A percentile compares a stretch with the other conserved stretches of the same genome.
phyloP scores from a whole-genome alignment of 441 rosid genomes.

The Hypseocharis bilobata region DNA sequence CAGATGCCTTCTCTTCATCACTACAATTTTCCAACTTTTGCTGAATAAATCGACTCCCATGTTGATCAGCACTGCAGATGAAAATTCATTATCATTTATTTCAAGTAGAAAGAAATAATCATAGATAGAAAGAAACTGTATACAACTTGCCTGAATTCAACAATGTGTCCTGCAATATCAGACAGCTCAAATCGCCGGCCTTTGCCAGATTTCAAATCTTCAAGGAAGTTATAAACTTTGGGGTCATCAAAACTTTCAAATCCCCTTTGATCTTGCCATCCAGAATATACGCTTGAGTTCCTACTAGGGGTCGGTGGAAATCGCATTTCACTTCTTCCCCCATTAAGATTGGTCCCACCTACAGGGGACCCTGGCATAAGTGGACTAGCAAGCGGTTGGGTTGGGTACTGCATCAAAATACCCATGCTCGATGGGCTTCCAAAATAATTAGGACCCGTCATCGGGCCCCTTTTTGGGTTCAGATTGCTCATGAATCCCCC shows the following conservation, averaged over 20 bases:
- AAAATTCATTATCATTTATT: slow-evolving; percentile 20
- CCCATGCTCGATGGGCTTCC: slow-evolving; percentile 38
- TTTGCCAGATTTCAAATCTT: slow-evolving; percentile 60
- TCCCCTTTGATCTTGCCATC: slow-evolving; percentile 44
- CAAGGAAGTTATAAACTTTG: slow-evolving; percentile 46
- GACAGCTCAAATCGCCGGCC: slow-evolving; percentile 58
- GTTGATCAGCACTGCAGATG: slow-evolving; percentile 59
- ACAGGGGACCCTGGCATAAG: slow-evolving; percentile 37
- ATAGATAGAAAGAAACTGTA: slow-evolving; percentile 8
- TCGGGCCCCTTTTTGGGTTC: slow-evolving; percentile 28
- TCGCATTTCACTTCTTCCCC: slow-evolving; percentile 30
- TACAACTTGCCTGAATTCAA: slow-evolving; percentile 53
- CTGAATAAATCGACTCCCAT: slow-evolving; percentile 75
- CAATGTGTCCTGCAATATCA: slow-evolving; percentile 57
- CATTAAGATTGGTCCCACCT: slow-evolving; percentile 20
- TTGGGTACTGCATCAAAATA: slow-evolving; percentile 38
- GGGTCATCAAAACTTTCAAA: slow-evolving; percentile 33
- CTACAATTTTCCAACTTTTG: slow-evolving; percentile 56
- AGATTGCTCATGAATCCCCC: slow-evolving; percentile 28
- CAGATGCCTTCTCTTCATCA: slow-evolving; percentile 48
- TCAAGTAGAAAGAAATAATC: slow-evolving; percentile 9
- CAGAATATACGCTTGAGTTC: slow-evolving; percentile 34
- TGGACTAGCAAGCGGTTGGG: slow-evolving; percentile 32
- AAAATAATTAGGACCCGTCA: slow-evolving; percentile 27
- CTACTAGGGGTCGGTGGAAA: slow-evolving; percentile 27